phyloP scores from a whole-genome alignment of 2,329 filamentous ascomycete species.

The Chaetomium strumarium region DNA sequence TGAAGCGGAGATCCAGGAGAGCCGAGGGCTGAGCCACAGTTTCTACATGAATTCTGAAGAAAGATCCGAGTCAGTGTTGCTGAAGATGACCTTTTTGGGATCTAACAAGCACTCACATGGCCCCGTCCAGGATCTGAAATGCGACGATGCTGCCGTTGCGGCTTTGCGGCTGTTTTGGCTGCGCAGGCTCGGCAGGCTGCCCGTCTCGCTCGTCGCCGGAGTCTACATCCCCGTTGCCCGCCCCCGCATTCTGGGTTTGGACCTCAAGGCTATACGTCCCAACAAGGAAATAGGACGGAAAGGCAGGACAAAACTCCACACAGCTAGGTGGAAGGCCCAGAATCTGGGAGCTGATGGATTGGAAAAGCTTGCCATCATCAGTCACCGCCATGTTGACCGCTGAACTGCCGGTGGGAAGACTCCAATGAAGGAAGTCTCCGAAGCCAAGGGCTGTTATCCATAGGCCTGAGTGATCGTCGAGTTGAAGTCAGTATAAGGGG shows the following conservation, averaged over 20 bases:
- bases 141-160: conserved; percentile 70
- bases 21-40: conserved; percentile 61
- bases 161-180: conserved; percentile 43
- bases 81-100: not conserved
- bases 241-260: conserved; percentile 29
- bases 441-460: too few relatives aligned
- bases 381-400: too few relatives aligned
- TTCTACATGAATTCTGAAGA: conserved; percentile 49
- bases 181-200: conserved; percentile 22
- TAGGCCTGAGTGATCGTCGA: too few relatives aligned
- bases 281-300: conserved; percentile 64
- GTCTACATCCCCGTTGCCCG: conserved; percentile 17
- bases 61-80: conserved; percentile 10
- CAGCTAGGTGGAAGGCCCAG: conserved; percentile 70
- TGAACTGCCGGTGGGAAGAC: too few relatives aligned
- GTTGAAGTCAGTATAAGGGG: too few relatives aligned
- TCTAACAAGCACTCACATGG: conserved; percentile 48
- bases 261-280: conserved; percentile 77
- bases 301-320: conserved; percentile 62
- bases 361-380: conserved; percentile 24
- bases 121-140: conserved; percentile 48
- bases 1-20: conserved; percentile 81
- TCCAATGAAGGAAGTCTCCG: too few relatives aligned
- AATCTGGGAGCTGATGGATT: conserved; percentile 43
- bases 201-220: conserved; percentile 21